Conservation (phyloP, 805 yeast genomes). For the Pichia rugopelliculosa region DNA sequence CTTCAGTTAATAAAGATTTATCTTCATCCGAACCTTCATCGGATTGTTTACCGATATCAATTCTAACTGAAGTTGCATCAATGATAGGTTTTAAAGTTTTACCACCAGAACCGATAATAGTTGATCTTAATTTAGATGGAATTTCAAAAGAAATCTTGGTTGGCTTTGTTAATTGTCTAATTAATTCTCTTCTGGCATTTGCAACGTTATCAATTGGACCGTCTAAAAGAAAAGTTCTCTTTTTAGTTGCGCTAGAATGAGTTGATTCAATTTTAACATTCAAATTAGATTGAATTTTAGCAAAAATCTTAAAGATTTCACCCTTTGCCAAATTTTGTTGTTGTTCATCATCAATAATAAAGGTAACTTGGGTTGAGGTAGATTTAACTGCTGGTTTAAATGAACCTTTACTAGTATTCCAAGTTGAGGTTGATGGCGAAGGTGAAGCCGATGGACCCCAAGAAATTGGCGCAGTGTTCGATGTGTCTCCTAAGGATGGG, state of each 20-base stretch:
- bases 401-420: slow-evolving; percentile 20
- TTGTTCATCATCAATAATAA: slow-evolving; percentile 62
- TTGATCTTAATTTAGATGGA: slow-evolving; percentile 71
- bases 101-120: slow-evolving; percentile 85
- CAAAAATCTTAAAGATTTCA: slow-evolving; percentile 62
- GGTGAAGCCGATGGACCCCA: slow-evolving; percentile 35
- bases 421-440: slow-evolving; percentile 13
- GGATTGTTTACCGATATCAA: slow-evolving; percentile 50
- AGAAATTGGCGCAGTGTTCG: slow-evolving; percentile 29
- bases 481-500: slow-evolving; percentile 53
- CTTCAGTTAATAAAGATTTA: slow-evolving; percentile 20
- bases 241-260: slow-evolving; percentile 62
- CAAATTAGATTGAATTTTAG: slow-evolving; percentile 50
- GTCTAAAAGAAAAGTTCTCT: slow-evolving; percentile 74
- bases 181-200: slow-evolving; percentile 66
- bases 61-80: slow-evolving; percentile 55
- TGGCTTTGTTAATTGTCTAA: slow-evolving; percentile 72
- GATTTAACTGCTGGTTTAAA: slow-evolving; percentile 42
- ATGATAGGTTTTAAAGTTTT: slow-evolving; percentile 71
- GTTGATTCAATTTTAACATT: slow-evolving; percentile 76
- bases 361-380: slow-evolving; percentile 66
- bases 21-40: slow-evolving; percentile 15
- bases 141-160: slow-evolving; percentile 51
- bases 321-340: slow-evolving; percentile 57
- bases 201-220: slow-evolving; percentile 64